A percentile compares a stretch with the other conserved stretches of the same genome.
Evolutionary conservation across 306 rosid species (phyloP).

Genomic region (Vigna mungo): DNA sequence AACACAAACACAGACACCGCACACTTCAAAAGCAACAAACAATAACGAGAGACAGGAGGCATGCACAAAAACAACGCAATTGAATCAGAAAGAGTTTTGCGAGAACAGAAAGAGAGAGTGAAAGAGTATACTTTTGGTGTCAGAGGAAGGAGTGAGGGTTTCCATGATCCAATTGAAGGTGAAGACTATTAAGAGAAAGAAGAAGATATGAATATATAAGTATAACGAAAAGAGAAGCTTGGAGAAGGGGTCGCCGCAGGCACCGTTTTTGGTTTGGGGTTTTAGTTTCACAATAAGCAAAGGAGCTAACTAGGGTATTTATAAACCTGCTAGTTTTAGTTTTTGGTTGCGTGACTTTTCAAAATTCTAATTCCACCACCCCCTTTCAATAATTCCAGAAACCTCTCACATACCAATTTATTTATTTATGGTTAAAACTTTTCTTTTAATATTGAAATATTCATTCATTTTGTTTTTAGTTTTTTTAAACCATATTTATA

Average conservation of each 20-base stretch:
- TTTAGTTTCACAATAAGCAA: not conserved
- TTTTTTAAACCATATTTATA: no score
- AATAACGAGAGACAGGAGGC: not conserved
- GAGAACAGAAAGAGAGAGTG: not conserved
- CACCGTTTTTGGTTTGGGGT: slow-evolving; percentile 25
- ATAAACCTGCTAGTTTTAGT: not conserved
- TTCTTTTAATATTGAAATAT: no score
- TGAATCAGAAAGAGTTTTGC: not conserved
- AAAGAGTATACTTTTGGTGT: slow-evolving; percentile 22
- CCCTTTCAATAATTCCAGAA: not conserved
- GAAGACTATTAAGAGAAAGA: not conserved
- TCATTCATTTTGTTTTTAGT: no score
- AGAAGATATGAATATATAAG: not conserved
- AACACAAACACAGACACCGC: no score
- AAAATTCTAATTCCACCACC: not conserved
- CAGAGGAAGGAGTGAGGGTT: slow-evolving; percentile 32
- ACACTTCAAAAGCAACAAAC: no score
- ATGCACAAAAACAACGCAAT: not conserved
- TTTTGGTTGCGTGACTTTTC: not conserved
- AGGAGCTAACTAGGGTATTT: not conserved
- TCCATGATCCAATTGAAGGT: slow-evolving; percentile 31
- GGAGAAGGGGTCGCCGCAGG: slow-evolving; percentile 51
- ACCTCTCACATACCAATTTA: no score
- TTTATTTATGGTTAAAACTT: no score
- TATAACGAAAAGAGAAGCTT: slow-evolving; percentile 34